These are phyloP conservation scores for Hygrophorus pudorinus DNA, from an alignment of 768 basidiomycete species.

Conservation along the genomic window DNA sequence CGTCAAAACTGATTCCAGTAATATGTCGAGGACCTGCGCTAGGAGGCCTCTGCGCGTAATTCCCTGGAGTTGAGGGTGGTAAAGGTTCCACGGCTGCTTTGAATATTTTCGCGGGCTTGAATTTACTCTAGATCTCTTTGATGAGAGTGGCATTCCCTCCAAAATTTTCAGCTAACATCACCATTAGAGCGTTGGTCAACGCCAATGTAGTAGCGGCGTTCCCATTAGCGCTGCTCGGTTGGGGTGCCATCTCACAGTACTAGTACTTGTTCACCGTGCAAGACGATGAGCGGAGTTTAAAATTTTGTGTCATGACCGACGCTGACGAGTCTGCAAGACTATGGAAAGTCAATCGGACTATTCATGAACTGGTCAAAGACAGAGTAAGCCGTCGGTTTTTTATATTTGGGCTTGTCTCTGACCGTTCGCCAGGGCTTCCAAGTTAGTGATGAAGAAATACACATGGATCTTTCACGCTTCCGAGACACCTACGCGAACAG, in stretches of 20 bases:
- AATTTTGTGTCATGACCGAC: constrained; percentile 46
- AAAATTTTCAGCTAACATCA: constrained; percentile 14
- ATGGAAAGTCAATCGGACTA: constrained; percentile 94
- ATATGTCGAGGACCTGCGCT: constrained; percentile 57
- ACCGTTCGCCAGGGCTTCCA: constrained; percentile 64
- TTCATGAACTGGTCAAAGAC: constrained; percentile 93
- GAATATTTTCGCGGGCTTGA: constrained; percentile 88
- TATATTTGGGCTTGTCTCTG: constrained; percentile 14
- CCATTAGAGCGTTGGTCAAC: constrained; percentile 44
- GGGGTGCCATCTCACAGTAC: constrained; percentile 35
- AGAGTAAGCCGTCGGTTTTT: constrained; percentile 46
- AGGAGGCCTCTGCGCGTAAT: constrained; percentile 25
- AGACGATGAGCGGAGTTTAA: constrained; percentile 43
- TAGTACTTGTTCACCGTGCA: constrained; percentile 7
- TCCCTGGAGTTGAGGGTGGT: constrained; percentile 34
- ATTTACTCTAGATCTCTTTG: constrained; percentile 38
- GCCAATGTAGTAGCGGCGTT: constrained; percentile 25
- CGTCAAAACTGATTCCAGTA: constrained; percentile 86
- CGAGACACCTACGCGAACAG: constrained; percentile 60
- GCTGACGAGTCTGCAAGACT: constrained; percentile 76
- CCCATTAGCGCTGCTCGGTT: constrained; percentile 26
- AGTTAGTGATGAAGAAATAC: constrained; percentile 90
- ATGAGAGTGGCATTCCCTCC: not conserved
- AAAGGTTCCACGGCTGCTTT: constrained; percentile 62
- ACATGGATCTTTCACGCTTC: constrained; percentile 79